Evolutionary conservation across 2,329 filamentous ascomycete species (phyloP).

Genomic region (Trichothecium roseum): DNA sequence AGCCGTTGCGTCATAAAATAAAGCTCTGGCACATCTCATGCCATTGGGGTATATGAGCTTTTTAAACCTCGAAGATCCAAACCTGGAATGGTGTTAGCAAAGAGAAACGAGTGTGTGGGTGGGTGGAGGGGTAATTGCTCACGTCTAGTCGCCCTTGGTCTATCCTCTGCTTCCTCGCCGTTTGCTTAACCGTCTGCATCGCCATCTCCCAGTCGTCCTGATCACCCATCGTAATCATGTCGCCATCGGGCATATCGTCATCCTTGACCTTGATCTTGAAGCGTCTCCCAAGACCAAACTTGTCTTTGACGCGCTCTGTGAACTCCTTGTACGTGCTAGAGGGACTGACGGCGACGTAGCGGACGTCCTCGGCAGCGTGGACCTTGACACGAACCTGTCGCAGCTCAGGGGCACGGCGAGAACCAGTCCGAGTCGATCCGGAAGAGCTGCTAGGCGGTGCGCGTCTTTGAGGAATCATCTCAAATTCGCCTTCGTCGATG

Average conservation of each 20-base stretch:
- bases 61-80: too few relatives aligned
- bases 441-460: conserved; percentile 30
- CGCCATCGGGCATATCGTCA: conserved; percentile 64
- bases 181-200: conserved; percentile 56
- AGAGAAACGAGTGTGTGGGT: conserved; percentile 4
- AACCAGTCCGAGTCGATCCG: conserved; percentile 40
- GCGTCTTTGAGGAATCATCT: conserved; percentile 56
- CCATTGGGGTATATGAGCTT: too few relatives aligned
- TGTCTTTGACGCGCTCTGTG: conserved; percentile 69
- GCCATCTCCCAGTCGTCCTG: conserved; percentile 93
- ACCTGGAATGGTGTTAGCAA: neutral
- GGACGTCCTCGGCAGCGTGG: conserved; percentile 75
- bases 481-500: conserved; percentile 69
- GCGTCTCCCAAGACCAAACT: conserved; percentile 66
- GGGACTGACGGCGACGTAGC: conserved; percentile 78
- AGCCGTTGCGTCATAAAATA: too few relatives aligned
- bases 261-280: conserved; percentile 88
- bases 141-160: conserved; percentile 96
- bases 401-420: conserved; percentile 54
- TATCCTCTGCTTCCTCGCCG: conserved; percentile 60
- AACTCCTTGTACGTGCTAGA: conserved; percentile 68
- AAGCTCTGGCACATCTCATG: too few relatives aligned
- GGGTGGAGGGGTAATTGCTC: conserved; percentile 26
- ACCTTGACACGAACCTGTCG: conserved; percentile 85
- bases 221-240: conserved; percentile 96